A percentile compares a stretch with the other conserved stretches of the same genome.
These are phyloP conservation scores for Auriscalpium vulgare DNA, from an alignment of 768 basidiomycete genomes.

Conservation along the genomic window DNA sequence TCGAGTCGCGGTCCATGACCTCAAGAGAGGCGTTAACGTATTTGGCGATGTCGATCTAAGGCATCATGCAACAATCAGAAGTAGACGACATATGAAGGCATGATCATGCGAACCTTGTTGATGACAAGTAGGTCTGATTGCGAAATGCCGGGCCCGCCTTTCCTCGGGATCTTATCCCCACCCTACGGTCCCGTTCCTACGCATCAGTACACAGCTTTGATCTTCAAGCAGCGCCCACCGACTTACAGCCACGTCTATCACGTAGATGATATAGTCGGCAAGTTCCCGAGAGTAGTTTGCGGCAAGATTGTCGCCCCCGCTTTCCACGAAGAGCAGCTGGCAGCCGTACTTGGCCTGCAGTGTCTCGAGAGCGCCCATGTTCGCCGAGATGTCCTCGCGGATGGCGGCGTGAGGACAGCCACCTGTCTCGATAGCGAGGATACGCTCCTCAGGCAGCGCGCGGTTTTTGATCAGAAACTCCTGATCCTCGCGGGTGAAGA, in stretches of 20 bases:
- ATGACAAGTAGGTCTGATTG: slow-evolving; percentile 91
- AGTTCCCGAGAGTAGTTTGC: slow-evolving; percentile 96
- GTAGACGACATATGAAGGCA: not conserved
- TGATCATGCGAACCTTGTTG: slow-evolving; percentile 63
- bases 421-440: slow-evolving; percentile 95
- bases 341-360: slow-evolving; percentile 87
- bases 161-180: slow-evolving; percentile 96
- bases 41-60: slow-evolving; percentile 85
- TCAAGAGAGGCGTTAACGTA: slow-evolving; percentile 89
- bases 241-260: slow-evolving; percentile 76
- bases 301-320: slow-evolving; percentile 94
- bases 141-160: slow-evolving; percentile 96
- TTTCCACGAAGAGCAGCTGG: slow-evolving; percentile 90
- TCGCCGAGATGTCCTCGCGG: slow-evolving; percentile 95
- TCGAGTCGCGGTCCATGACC: slow-evolving; percentile 92
- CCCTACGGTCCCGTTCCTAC: slow-evolving; percentile 41
- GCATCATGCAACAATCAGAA: not conserved
- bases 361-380: slow-evolving; percentile 91
- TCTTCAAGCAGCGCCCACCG: not conserved
- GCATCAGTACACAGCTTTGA: not conserved
- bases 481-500: slow-evolving; percentile 96
- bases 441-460: slow-evolving; percentile 77
- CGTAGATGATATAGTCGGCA: slow-evolving; percentile 96
- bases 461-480: slow-evolving; percentile 93
- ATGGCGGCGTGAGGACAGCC: slow-evolving; percentile 99